Conservation (phyloP, 2,329 filamentous ascomycete genomes). For the Hymenoscyphus occultus region DNA sequence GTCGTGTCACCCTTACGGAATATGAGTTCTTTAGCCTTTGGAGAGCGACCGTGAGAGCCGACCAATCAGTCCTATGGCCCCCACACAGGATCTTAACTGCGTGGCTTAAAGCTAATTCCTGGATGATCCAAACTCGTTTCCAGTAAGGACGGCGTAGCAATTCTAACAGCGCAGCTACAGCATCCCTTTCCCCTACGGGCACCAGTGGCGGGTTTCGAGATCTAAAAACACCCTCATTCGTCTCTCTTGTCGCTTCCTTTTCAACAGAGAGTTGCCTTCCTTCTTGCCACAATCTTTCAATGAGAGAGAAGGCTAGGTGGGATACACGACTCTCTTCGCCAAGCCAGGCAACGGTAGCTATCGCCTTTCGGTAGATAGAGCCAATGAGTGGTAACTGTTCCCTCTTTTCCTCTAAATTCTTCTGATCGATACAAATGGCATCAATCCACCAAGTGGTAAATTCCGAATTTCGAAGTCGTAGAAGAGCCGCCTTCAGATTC, state of each 20-base stretch:
- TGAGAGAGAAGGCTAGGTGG: neutral
- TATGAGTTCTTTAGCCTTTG: neutral
- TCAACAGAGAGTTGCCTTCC: neutral
- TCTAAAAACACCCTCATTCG: neutral
- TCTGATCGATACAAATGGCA: conserved; percentile 23
- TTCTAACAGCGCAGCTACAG: neutral
- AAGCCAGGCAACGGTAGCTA: conserved; percentile 12
- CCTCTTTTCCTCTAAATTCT: conserved; percentile 20
- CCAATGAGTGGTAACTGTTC: conserved; percentile 27
- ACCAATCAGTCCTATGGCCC: neutral
- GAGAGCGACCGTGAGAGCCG: neutral
- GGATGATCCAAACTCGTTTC: conserved; percentile 12
- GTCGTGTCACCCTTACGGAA: neutral
- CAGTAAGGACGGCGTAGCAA: conserved; percentile 7
- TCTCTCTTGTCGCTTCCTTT: neutral
- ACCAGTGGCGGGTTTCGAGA: neutral
- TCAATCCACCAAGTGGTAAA: neutral
- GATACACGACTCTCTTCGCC: conserved; percentile 3
- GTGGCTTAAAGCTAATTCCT: conserved; percentile 5
- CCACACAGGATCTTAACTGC: neutral
- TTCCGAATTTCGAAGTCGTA: neutral
- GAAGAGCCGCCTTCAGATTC: conserved; percentile 5
- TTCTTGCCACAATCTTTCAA: neutral
- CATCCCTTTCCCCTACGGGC: neutral
- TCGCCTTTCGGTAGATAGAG: conserved; percentile 28